These are phyloP conservation scores for Diaporthe sp. DNA, from an alignment of 2,329 filamentous ascomycete species.

Conservation along the genomic window DNA sequence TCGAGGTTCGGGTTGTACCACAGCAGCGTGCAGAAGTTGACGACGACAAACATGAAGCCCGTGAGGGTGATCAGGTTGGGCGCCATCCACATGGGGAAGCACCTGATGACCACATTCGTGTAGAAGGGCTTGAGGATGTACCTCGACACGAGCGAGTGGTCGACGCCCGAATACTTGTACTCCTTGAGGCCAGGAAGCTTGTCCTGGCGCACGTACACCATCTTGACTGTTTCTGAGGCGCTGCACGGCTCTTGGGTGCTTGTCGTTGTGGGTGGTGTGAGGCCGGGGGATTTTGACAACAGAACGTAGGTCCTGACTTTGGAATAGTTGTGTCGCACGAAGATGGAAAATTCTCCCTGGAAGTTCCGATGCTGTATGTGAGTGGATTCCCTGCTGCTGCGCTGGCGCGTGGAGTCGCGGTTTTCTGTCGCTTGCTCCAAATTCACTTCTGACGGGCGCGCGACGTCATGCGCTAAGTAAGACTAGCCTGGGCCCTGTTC, in stretches of 20 bases:
- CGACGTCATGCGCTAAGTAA: constrained; percentile 26
- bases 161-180: constrained; percentile 96
- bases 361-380: constrained; percentile 18
- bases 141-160: constrained; percentile 89
- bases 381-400: constrained; percentile 24
- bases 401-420: constrained; percentile 34
- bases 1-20: constrained; percentile 98
- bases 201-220: constrained; percentile 95
- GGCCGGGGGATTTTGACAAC: background rate
- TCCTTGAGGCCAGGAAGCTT: constrained; percentile 89
- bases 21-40: constrained; percentile 90
- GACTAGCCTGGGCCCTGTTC: background rate
- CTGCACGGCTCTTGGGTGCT: background rate
- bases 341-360: constrained; percentile 5
- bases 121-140: constrained; percentile 99
- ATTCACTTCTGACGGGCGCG: constrained; percentile 1
- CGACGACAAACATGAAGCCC: constrained; percentile 89
- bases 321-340: background rate
- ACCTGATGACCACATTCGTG: constrained; percentile 91
- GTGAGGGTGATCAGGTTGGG: constrained; percentile 89
- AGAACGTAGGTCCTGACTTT: background rate
- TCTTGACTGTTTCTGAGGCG: constrained; percentile 44
- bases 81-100: constrained; percentile 97
- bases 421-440: constrained; percentile 17
- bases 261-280: background rate